phyloP scores from a whole-genome alignment of 345 rosid species.

The Bretschneidera sinensis region DNA sequence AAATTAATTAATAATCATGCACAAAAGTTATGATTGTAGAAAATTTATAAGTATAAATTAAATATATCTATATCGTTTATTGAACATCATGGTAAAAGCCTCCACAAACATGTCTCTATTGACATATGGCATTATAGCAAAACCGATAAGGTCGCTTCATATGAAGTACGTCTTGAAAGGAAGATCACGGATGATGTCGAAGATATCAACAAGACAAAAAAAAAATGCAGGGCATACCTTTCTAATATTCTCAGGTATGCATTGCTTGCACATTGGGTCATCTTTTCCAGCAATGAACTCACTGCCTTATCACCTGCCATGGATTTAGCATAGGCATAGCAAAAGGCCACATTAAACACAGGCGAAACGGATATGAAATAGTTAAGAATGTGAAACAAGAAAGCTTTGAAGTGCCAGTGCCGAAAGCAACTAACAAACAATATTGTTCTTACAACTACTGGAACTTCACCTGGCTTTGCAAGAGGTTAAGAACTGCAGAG shows the following conservation, averaged over 20 bases:
- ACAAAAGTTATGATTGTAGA: no score
- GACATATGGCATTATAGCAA: no score
- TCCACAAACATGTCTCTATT: not conserved
- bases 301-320: slow-evolving; percentile 97
- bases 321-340: slow-evolving; percentile 66
- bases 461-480: slow-evolving; percentile 79
- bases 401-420: slow-evolving; percentile 8
- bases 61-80: no score
- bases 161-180: not conserved
- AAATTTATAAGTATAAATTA: no score
- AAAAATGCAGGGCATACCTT: slow-evolving; percentile 42
- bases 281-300: slow-evolving; percentile 90
- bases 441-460: not conserved
- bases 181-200: not conserved
- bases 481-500: slow-evolving; percentile 88
- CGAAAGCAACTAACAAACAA: not conserved
- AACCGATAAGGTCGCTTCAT: no score
- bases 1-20: no score
- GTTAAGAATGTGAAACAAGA: not conserved
- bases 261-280: slow-evolving; percentile 90
- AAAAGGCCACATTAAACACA: slow-evolving; percentile 26
- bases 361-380: slow-evolving; percentile 1
- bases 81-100: not conserved
- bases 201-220: not conserved
- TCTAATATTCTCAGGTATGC: slow-evolving; percentile 93